phyloP scores from a whole-genome alignment of 768 basidiomycete genomes.

The Asterophora parasitica region DNA sequence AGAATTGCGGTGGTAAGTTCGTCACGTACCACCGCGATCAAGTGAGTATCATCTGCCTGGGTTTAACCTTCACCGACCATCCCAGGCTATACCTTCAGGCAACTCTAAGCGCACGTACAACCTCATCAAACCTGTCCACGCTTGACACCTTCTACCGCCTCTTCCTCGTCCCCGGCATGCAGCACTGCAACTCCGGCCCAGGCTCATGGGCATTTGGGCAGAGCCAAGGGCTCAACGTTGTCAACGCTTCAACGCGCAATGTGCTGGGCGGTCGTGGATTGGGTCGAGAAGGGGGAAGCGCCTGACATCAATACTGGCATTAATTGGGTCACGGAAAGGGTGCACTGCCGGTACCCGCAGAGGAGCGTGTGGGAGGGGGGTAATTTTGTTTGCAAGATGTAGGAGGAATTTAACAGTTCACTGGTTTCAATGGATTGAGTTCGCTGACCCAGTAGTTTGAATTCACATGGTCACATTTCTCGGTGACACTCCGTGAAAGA shows the following conservation, averaged over 20 bases:
- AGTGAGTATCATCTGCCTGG: too few species aligned
- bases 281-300: conserved; percentile 1
- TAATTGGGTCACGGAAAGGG: not conserved
- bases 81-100: not conserved
- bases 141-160: conserved; percentile 11
- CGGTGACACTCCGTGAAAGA: too few species aligned
- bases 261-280: conserved; percentile 6
- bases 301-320: conserved; percentile 1
- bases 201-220: conserved; percentile 6
- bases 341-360: conserved; percentile 6
- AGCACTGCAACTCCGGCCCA: not conserved
- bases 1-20: conserved; percentile 8
- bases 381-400: not conserved
- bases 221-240: not conserved
- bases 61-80: too few species aligned
- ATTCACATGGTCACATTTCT: too few species aligned
- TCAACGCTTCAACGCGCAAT: conserved; percentile 1
- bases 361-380: conserved; percentile 3
- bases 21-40: conserved; percentile 9
- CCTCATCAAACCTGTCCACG: not conserved
- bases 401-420: too few species aligned
- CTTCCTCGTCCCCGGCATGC: conserved; percentile 7
- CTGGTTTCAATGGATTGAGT: too few species aligned
- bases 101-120: conserved; percentile 1
- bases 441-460: too few species aligned